phyloP scores from a whole-genome alignment of 257 asterid species.

The Osmanthus fragrans region DNA sequence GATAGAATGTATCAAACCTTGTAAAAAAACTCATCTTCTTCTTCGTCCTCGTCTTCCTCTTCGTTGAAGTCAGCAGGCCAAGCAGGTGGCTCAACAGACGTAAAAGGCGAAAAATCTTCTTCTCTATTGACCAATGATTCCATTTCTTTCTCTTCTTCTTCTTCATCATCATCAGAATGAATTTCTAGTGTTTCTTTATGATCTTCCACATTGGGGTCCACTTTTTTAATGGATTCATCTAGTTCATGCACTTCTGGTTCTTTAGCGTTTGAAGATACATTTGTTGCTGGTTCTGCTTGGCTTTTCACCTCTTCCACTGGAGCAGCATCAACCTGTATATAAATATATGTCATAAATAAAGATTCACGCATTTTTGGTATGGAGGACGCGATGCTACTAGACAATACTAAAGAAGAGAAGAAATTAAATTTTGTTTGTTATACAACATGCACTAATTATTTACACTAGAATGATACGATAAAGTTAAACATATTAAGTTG shows the following conservation, averaged over 20 bases:
- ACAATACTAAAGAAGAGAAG: no score
- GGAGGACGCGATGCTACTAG: no score
- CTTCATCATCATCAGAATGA: background rate
- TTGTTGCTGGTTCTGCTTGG: background rate
- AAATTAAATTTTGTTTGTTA: no score
- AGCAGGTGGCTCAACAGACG: background rate
- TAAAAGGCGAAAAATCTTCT: background rate
- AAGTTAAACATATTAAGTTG: no score
- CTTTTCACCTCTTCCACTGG: background rate
- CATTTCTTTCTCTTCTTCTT: background rate
- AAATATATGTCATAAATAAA: no score
- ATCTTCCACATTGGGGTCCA: background rate
- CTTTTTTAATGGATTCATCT: background rate
- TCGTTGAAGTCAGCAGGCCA: background rate
- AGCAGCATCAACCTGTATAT: background rate
- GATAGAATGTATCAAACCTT: background rate
- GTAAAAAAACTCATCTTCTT: background rate
- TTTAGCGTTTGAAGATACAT: background rate
- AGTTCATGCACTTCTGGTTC: background rate
- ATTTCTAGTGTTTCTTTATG: background rate
- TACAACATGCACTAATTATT: no score
- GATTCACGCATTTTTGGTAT: no score
- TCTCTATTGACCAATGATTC: background rate
- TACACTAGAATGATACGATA: no score
- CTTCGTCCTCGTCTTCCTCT: background rate